phyloP scores from a whole-genome alignment of 2,329 filamentous ascomycete genomes.

The Pseudopithomyces maydicus region DNA sequence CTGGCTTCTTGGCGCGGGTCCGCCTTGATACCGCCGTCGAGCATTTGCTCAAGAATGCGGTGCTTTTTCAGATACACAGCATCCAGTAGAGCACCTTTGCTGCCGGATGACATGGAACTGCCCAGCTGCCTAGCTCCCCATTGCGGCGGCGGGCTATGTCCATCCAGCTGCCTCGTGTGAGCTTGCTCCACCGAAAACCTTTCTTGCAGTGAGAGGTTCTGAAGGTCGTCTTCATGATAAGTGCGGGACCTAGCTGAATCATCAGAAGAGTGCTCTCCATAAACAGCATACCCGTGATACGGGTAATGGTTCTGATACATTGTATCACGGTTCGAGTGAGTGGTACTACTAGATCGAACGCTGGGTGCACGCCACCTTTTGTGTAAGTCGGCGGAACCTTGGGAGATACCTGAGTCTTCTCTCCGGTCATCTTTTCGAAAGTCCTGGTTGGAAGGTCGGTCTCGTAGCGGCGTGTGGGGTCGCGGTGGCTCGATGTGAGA shows the following conservation, averaged over 20 bases:
- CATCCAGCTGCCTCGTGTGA: conserved; percentile 7
- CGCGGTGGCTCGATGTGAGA: conserved; percentile 1
- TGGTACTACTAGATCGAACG: conserved; percentile 26
- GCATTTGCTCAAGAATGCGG: conserved; percentile 53
- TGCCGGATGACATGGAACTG: conserved; percentile 34
- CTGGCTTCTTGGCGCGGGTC: conserved; percentile 35
- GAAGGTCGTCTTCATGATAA: conserved; percentile 30
- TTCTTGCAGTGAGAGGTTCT: conserved; percentile 27
- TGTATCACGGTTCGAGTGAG: conserved; percentile 31
- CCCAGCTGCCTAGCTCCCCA: conserved; percentile 28
- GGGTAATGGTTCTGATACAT: conserved; percentile 26
- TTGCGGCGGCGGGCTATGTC: conserved; percentile 10
- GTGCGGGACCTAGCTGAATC: conserved; percentile 28
- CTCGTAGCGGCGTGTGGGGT: conserved; percentile 9
- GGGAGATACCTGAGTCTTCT: conserved; percentile 13
- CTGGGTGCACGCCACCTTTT: conserved; percentile 36
- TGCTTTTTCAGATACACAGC: conserved; percentile 69
- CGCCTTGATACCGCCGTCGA: conserved; percentile 37
- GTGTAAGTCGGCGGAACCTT: conserved; percentile 30
- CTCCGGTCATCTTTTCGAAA: conserved; percentile 9
- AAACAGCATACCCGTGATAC: conserved; percentile 28
- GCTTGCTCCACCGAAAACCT: conserved; percentile 20
- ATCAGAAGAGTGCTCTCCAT: conserved; percentile 26
- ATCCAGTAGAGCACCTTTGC: conserved; percentile 53
- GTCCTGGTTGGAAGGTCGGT: conserved; percentile 22